These are phyloP conservation scores for Scedosporium apiospermum DNA, from an alignment of 2,329 filamentous ascomycete species.

Conservation along the genomic window DNA sequence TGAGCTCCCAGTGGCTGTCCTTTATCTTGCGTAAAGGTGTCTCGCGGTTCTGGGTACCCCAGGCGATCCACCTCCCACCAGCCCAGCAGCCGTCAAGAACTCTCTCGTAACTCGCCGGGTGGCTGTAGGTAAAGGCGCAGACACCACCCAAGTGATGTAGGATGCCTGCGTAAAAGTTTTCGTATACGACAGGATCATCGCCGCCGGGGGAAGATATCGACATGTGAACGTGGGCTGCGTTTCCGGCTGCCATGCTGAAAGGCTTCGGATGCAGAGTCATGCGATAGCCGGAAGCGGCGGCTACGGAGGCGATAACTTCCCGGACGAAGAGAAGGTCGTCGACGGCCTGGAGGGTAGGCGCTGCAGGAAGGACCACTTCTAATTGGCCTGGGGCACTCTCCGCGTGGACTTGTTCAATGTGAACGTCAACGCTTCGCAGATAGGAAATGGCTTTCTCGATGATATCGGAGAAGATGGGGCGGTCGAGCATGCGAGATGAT, in stretches of 20 bases:
- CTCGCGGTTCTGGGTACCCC: constrained; percentile 77
- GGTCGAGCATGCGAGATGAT: constrained; percentile 52
- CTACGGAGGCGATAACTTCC: constrained; percentile 57
- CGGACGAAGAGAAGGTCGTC: constrained; percentile 63
- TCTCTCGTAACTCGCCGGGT: constrained; percentile 58
- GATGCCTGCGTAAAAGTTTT: constrained; percentile 63
- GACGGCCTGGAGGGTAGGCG: constrained; percentile 55
- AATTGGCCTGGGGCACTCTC: constrained; percentile 68
- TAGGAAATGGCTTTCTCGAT: constrained; percentile 55
- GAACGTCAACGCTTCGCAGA: constrained; percentile 53
- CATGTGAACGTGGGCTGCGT: constrained; percentile 60
- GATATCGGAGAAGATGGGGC: constrained; percentile 44
- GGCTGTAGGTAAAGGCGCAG: constrained; percentile 59
- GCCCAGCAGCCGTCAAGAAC: constrained; percentile 63
- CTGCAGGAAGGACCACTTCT: constrained; percentile 61
- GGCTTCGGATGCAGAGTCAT: constrained; percentile 70
- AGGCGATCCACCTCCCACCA: constrained; percentile 68
- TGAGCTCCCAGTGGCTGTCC: constrained; percentile 66
- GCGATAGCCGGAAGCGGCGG: constrained; percentile 50
- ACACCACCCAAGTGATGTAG: constrained; percentile 56
- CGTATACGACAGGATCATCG: constrained; percentile 35
- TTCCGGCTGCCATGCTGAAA: constrained; percentile 46
- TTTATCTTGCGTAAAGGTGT: constrained; percentile 60
- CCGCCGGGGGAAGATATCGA: constrained; percentile 45
- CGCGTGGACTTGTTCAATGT: constrained; percentile 64